Base-by-base conservation (phyloP, 2,329 filamentous ascomycete genomes). In the Exophiala sideris region DNA sequence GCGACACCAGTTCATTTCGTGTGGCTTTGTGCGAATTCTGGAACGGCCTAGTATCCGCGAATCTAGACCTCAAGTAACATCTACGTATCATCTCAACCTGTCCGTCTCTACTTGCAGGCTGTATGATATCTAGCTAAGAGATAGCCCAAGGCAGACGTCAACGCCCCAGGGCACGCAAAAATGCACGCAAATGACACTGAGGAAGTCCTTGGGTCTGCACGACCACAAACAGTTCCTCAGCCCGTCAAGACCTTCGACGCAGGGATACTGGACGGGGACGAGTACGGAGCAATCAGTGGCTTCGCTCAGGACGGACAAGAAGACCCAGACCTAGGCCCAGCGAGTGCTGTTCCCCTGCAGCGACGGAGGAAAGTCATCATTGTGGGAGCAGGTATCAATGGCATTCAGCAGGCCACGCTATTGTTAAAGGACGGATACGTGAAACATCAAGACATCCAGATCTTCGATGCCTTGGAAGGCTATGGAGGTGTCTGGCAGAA, bases 401-500 rank as follows among this genome's bases (percentile, higher is more conserved):
- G 52, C 7, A 55, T 55, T 8, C 47, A 50, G 20, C 52, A 55
- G 16, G 52, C 52, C 5, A 35, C 24, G 3, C 21, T 47, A n/a
- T 20, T 55, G 18, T 24, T 55, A 9, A 39, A 35, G 11, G 32
- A 55, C 9, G 41, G 47, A 9, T 16, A 29, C 8, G 16, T 55
- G 10, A 39, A 46, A 11, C 52, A 32, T 35, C 12, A 41, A 16
- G 52, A 50, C 34, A 47, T 55, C 2, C 40, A 50, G 18, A 45
- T 55, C n/a, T 46, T 55, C 32, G 52, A 55, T 20, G 52, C 47
- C 18, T 16, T 55, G 6, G 34, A 39, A 10, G 18, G 35, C 7
- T 55, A 45, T 18, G 52, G 52, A 7, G 52, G 52, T 8, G 52
- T 55, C n/a, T 55, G 52, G 52, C 29, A 45, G 33, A 55, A 55